These are phyloP conservation scores for Boletus vermiculosoides DNA, from an alignment of 768 basidiomycete genomes.

Conservation along the genomic window DNA sequence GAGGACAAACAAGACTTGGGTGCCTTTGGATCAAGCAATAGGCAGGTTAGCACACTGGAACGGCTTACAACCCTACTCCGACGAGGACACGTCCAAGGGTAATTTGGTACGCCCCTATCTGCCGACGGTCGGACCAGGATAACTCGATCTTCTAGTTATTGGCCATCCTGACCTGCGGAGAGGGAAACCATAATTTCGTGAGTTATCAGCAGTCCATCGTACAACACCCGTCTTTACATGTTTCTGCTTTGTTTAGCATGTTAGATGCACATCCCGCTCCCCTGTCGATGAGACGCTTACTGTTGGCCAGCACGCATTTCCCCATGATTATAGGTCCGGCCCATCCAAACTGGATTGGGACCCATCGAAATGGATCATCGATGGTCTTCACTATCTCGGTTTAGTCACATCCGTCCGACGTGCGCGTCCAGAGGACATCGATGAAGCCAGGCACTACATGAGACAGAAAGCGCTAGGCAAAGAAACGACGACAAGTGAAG, in stretches of 20 bases:
- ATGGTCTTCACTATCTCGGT: constrained; percentile 5
- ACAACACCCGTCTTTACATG: not conserved
- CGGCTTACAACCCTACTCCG: constrained; percentile 12
- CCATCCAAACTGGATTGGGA: constrained; percentile 14
- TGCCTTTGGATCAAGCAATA: not conserved
- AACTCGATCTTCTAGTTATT: constrained; percentile 5
- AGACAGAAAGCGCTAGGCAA: constrained; percentile 2
- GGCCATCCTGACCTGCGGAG: constrained; percentile 12
- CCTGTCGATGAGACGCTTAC: constrained; percentile 1
- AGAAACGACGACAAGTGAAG: not conserved
- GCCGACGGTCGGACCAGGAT: not conserved
- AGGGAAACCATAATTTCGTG: constrained; percentile 16
- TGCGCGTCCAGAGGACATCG: constrained; percentile 6
- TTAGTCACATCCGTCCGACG: constrained; percentile 7
- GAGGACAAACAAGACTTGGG: not conserved
- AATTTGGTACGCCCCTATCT: constrained; percentile 1
- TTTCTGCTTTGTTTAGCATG: constrained; percentile 1
- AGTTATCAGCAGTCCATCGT: not conserved
- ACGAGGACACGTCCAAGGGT: constrained; percentile 13
- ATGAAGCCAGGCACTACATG: constrained; percentile 8
- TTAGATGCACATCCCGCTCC: not conserved
- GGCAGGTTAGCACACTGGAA: constrained; percentile 11
- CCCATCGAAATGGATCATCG: constrained; percentile 15
- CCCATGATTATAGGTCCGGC: constrained; percentile 14
- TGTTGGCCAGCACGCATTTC: constrained; percentile 8